Evolutionary conservation across 2,329 filamentous ascomycete species (phyloP).

Genomic region (Ophiocordyceps sinensis): DNA sequence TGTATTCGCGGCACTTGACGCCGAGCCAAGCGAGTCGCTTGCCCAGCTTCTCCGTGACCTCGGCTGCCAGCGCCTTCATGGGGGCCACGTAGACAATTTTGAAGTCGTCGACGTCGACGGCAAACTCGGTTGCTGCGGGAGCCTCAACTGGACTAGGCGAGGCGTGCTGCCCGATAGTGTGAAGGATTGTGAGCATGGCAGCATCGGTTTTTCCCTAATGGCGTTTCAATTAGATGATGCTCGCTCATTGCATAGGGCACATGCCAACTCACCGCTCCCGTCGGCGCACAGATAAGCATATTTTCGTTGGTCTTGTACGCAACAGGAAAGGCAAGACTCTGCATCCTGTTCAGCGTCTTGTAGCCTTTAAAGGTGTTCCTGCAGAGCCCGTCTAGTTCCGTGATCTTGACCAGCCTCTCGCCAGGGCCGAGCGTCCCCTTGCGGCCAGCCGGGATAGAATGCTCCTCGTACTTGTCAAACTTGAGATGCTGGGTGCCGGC

Average conservation of each 20-base stretch:
- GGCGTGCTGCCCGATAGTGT: slow-evolving; percentile 76
- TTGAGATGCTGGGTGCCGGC: slow-evolving; percentile 58
- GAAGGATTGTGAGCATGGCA: slow-evolving; percentile 90
- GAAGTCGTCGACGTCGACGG: slow-evolving; percentile 74
- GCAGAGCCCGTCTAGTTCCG: slow-evolving; percentile 78
- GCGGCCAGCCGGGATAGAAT: slow-evolving; percentile 67
- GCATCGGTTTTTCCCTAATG: slow-evolving; percentile 83
- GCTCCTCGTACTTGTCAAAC: slow-evolving; percentile 73
- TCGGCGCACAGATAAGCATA: slow-evolving; percentile 96
- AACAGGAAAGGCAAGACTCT: slow-evolving; percentile 88
- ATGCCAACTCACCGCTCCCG: slow-evolving; percentile 55
- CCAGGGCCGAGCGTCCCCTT: slow-evolving; percentile 60
- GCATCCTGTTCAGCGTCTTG: slow-evolving; percentile 90
- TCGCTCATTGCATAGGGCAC: no score
- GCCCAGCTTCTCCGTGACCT: slow-evolving; percentile 88
- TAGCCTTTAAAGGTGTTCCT: slow-evolving; percentile 88
- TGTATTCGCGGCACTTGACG: slow-evolving; percentile 82
- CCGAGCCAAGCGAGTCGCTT: slow-evolving; percentile 89
- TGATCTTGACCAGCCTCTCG: slow-evolving; percentile 64
- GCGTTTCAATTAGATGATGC: neutral
- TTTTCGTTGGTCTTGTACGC: slow-evolving; percentile 95
- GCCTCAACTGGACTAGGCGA: slow-evolving; percentile 66
- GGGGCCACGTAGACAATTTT: slow-evolving; percentile 98
- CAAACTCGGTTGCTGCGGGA: slow-evolving; percentile 60
- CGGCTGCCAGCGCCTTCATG: slow-evolving; percentile 95